phyloP scores from a whole-genome alignment of 1,284 basidiomycete genomes.

The Boletus sp. region DNA sequence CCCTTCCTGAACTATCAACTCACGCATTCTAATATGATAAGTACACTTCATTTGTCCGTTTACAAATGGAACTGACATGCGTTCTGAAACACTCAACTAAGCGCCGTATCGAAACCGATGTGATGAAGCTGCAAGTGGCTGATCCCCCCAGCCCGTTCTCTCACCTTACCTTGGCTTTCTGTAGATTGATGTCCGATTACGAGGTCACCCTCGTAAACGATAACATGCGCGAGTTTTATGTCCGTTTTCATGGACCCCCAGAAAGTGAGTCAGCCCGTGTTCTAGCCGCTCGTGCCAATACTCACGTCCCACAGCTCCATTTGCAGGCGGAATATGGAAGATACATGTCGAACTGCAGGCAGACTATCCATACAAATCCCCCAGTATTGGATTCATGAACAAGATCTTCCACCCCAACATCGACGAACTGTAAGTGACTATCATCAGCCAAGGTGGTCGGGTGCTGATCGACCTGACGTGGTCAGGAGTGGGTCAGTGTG shows the following conservation, averaged over 20 bases:
- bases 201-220: constrained; percentile 97
- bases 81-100: constrained; percentile 49
- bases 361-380: constrained; percentile 98
- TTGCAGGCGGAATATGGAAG: constrained; percentile 96
- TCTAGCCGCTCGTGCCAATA: constrained; percentile 10
- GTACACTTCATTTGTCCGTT: constrained; percentile 21
- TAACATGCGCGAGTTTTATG: constrained; percentile 98
- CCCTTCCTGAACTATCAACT: constrained; percentile 12
- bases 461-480: constrained; percentile 4
- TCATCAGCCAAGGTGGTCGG: not conserved
- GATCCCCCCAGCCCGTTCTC: not conserved
- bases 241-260: constrained; percentile 88
- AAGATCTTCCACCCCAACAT: constrained; percentile 99
- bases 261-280: constrained; percentile 71
- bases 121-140: constrained; percentile 90
- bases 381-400: constrained; percentile 99
- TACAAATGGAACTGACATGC: constrained; percentile 18
- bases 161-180: constrained; percentile 13
- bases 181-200: constrained; percentile 95
- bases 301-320: constrained; percentile 66
- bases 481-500: constrained; percentile 90
- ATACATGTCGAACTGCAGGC: constrained; percentile 99
- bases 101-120: constrained; percentile 97
- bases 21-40: constrained; percentile 37
- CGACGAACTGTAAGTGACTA: constrained; percentile 76